A percentile compares a stretch with the other conserved stretches of the same genome.
Evolutionary conservation across 805 yeast genomes (phyloP).

Genomic region (Saccharomycopsis schoenii): DNA sequence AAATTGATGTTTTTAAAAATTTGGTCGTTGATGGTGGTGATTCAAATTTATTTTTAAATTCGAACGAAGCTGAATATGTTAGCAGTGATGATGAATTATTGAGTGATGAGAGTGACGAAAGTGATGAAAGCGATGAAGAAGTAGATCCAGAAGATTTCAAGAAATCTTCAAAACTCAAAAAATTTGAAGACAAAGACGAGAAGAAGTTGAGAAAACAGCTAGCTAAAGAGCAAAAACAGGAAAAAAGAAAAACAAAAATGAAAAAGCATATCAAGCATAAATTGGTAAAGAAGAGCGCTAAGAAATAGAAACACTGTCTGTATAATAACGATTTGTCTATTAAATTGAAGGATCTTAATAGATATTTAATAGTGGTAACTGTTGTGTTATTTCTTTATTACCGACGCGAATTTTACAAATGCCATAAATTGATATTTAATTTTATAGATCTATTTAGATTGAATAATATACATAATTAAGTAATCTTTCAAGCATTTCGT

Average conservation of each 20-base stretch:
- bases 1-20: constrained; percentile 66
- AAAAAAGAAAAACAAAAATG: constrained; percentile 72
- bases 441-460: too few species aligned
- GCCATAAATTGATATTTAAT: too few species aligned
- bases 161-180: constrained; percentile 54
- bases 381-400: too few species aligned
- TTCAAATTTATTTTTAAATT: constrained; percentile 14
- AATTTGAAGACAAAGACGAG: constrained; percentile 65
- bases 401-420: too few species aligned
- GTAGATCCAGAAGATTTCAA: constrained; percentile 28
- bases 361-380: too few species aligned
- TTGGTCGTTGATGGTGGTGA: constrained; percentile 39
- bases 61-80: constrained; percentile 22
- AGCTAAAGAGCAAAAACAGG: constrained; percentile 69
- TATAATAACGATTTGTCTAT: too few species aligned
- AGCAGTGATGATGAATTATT: constrained; percentile 27
- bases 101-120: constrained; percentile 23
- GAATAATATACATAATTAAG: too few species aligned
- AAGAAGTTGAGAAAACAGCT: constrained; percentile 67
- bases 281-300: constrained; percentile 47
- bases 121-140: constrained; percentile 24
- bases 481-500: too few species aligned
- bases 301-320: constrained; percentile 22
- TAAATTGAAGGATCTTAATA: too few species aligned
- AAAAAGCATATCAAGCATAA: constrained; percentile 78